Evolutionary conservation across 2,329 filamentous ascomycete genomes (phyloP).

Genomic region (Botrytis paeoniae): DNA sequence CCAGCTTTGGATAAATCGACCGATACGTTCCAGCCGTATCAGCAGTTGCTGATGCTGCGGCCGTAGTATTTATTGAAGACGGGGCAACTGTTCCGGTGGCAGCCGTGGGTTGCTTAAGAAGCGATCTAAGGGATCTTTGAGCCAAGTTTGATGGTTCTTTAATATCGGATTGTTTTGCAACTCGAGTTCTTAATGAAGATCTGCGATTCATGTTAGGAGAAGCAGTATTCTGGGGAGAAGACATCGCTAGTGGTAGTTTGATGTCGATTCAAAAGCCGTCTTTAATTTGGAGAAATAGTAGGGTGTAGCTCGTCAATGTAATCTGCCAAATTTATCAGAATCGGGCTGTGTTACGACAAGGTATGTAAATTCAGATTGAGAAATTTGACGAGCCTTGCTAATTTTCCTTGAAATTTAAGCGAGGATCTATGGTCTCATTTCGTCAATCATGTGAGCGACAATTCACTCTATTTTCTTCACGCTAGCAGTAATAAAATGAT

Average conservation of each 20-base stretch:
- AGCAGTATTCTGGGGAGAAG: neutral
- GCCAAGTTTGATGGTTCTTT: neutral
- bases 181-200: neutral
- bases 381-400: neutral
- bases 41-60: rapidly evolving
- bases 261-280: neutral
- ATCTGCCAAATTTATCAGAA: neutral
- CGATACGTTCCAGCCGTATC: neutral
- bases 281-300: neutral
- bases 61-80: too few relatives aligned
- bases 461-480: neutral
- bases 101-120: too few relatives aligned
- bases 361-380: neutral
- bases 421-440: neutral
- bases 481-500: neutral
- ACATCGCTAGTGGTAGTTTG: neutral
- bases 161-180: neutral
- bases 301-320: too few relatives aligned
- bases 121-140: neutral
- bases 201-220: neutral
- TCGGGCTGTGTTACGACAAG: neutral
- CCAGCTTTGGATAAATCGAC: neutral
- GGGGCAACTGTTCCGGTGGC: too few relatives aligned
- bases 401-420: neutral
- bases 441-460: neutral